Percentiles rank a stretch among this genome's conserved stretches.
phyloP scores from a whole-genome alignment of 1,284 basidiomycete genomes.

The Cryptococcus sp. region DNA sequence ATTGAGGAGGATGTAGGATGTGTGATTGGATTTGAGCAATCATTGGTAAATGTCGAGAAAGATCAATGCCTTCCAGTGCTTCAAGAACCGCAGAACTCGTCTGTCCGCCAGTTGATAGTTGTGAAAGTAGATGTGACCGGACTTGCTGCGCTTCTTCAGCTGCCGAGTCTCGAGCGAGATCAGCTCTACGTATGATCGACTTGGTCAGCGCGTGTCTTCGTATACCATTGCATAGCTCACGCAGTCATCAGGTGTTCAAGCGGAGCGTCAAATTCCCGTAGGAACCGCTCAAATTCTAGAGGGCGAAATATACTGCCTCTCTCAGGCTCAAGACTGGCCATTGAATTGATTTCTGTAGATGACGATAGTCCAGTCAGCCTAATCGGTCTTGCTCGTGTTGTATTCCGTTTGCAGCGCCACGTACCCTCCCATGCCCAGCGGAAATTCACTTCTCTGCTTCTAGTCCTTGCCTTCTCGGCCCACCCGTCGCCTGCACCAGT shows the following conservation, averaged over 20 bases:
- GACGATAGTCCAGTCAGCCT: background rate
- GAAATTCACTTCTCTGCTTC: conserved; percentile 18
- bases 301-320: conserved; percentile 12
- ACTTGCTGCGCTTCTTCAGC: conserved; percentile 5
- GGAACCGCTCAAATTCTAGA: conserved; percentile 19
- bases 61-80: conserved; percentile 8
- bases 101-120: conserved; percentile 9
- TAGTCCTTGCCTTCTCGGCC: conserved; percentile 21
- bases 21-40: background rate
- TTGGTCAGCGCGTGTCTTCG: background rate
- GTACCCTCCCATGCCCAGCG: conserved; percentile 43
- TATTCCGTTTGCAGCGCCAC: conserved; percentile 1
- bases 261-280: conserved; percentile 35
- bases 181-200: conserved; percentile 22
- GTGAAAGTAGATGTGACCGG: conserved; percentile 18
- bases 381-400: background rate
- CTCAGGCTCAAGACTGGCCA: background rate
- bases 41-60: conserved; percentile 13
- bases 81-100: conserved; percentile 7
- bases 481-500: conserved; percentile 2
- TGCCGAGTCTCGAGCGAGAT: conserved; percentile 31
- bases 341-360: conserved; percentile 26
- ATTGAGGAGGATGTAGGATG: conserved; percentile 3
- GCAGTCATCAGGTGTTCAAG: conserved; percentile 35
- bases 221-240: conserved; percentile 21